phyloP scores from a whole-genome alignment of 345 rosid species.

The Pseudoturritis turrita region DNA sequence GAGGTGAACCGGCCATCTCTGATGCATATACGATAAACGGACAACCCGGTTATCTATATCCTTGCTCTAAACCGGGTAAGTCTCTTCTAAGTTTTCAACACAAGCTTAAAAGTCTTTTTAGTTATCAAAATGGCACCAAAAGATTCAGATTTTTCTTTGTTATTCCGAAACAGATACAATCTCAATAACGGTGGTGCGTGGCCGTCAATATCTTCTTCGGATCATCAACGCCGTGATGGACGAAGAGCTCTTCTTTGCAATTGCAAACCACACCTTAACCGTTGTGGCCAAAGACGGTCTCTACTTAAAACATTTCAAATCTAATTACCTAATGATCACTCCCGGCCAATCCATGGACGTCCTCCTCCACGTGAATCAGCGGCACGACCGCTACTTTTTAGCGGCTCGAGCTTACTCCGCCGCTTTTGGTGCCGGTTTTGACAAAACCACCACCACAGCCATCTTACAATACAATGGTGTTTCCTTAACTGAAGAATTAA shows the following conservation, averaged over 20 bases:
- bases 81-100: background rate
- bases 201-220: conserved; percentile 52
- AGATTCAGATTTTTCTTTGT: background rate
- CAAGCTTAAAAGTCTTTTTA: background rate
- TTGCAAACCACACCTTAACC: conserved; percentile 58
- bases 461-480: conserved; percentile 57
- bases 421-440: conserved; percentile 55
- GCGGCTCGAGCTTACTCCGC: conserved; percentile 49
- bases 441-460: conserved; percentile 80
- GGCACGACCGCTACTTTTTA: conserved; percentile 52
- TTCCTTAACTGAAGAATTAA: conserved; percentile 11
- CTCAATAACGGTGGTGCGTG: conserved; percentile 29
- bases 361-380: conserved; percentile 29
- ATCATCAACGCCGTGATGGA: conserved; percentile 68
- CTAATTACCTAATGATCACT: conserved; percentile 48
- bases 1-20: conserved; percentile 62
- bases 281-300: conserved; percentile 53
- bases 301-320: conserved; percentile 50
- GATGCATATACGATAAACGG: conserved; percentile 88
- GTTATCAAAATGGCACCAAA: background rate
- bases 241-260: conserved; percentile 56
- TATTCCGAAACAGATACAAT: conserved; percentile 32
- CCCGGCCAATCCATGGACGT: conserved; percentile 64
- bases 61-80: conserved; percentile 54
- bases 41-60: conserved; percentile 72